Evolutionary conservation across 2,329 filamentous ascomycete species (phyloP), one percentile per base, ranked within the genome.

Genomic region (Fusarium udum): DNA sequence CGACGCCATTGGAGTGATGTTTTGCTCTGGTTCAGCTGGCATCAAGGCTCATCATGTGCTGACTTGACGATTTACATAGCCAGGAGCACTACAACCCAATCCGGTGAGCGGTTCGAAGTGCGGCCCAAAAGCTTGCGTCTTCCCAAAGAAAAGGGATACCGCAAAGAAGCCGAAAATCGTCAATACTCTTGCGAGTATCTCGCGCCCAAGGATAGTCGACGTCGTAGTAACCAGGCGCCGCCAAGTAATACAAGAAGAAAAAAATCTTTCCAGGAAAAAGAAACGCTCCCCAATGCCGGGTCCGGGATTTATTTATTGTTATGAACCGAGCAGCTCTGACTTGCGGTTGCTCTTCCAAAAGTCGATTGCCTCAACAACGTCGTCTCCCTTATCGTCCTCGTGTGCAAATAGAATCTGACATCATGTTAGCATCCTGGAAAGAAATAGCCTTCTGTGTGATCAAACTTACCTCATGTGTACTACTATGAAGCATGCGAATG

Each of bases 401-500:
- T 98, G 98, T 55, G 96, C 95, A 83, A 98, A 98, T 59, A 99
- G 84, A 77, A 99, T 98, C 96, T 99, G 45, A 28, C 13, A 31
- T n/a, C 26, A 36, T 40, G 61, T 79, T 65, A 78, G 61, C n/a
- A 32, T 46, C 10, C 36, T 24, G 40, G 14, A 11, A 14, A n/a
- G n/a, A 34, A 31, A 36, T 7, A n/a, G 18, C 11, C 8, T 34
- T 32, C n/a, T 36, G 10, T 6, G 36, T 26, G 36, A 28, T 31
- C 2, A 58, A 40, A 56, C 73, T 84, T 85, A 97, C 96, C 92
- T 99, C 96, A 86, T 97, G 91, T 67, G 95, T 97, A 78, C 94
- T 97, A 81, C 95, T 95, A 84, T 99, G 96, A 76, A 99, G 87
- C 95, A 98, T 98, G 79, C 96, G 91, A 78, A 98, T 97, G 80